phyloP scores from a whole-genome alignment of 108 stramenopile genomes.

The Skeletonema tropicum region DNA sequence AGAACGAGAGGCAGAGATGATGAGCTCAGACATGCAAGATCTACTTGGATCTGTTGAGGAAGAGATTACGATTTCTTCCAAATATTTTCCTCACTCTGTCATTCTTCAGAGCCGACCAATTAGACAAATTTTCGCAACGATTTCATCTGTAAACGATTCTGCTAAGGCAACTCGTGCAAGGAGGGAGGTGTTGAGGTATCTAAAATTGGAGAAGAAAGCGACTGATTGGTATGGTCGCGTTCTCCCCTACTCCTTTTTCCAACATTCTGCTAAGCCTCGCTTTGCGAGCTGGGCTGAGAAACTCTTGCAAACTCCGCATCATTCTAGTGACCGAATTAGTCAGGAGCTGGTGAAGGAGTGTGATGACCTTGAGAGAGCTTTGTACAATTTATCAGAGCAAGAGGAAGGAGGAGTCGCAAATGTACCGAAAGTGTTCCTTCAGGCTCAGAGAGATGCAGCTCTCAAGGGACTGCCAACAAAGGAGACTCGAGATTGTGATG shows the following conservation, averaged over 20 bases:
- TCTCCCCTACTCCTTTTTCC: constrained; percentile 47
- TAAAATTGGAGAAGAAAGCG: constrained; percentile 58
- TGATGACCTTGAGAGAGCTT: constrained; percentile 33
- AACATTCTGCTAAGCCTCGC: constrained; percentile 26
- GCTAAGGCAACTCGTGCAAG: constrained; percentile 19
- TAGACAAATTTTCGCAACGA: constrained; percentile 12
- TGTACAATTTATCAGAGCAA: constrained; percentile 52
- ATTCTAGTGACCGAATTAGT: not conserved
- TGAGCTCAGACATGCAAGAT: constrained; percentile 20
- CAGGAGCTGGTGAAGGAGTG: constrained; percentile 21
- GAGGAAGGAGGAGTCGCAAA: constrained; percentile 42
- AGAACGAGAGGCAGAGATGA: constrained; percentile 22
- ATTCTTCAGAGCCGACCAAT: constrained; percentile 22
- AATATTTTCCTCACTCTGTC: constrained; percentile 37
- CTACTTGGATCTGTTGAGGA: constrained; percentile 39
- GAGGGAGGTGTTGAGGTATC: constrained; percentile 37
- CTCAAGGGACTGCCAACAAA: constrained; percentile 26
- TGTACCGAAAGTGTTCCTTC: constrained; percentile 46
- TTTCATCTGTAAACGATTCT: constrained; percentile 1
- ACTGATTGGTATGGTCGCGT: constrained; percentile 67
- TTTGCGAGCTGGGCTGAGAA: constrained; percentile 38
- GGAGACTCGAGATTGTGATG: constrained; percentile 17
- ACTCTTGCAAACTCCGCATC: constrained; percentile 11
- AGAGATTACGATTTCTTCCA: constrained; percentile 14
- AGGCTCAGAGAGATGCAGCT: constrained; percentile 39